phyloP scores from a whole-genome alignment of 148 eudicot genomes.

The Suaeda aralocaspica region DNA sequence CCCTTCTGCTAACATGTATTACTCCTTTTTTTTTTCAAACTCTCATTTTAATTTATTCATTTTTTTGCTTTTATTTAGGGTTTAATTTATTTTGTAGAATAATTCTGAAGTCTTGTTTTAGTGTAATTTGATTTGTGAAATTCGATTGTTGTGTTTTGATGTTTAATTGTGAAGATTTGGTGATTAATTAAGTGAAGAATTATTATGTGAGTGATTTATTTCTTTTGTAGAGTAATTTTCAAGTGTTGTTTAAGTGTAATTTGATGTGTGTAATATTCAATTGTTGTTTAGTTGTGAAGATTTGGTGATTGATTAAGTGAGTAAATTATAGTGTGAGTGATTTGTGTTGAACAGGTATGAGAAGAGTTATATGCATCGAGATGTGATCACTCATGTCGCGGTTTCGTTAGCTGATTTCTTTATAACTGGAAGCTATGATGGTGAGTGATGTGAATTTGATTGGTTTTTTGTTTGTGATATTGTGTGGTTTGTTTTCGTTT shows the following conservation, averaged over 20 bases:
- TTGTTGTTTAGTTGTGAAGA: not conserved
- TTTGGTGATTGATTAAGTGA: not conserved
- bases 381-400: slow-evolving; percentile 95
- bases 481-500: not conserved
- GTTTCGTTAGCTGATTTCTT: slow-evolving; percentile 87
- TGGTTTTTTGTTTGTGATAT: too few species aligned
- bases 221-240: too few species aligned
- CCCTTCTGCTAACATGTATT: slow-evolving; percentile 86
- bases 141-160: too few species aligned
- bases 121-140: too few species aligned
- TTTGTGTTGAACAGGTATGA: slow-evolving; percentile 61
- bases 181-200: too few species aligned
- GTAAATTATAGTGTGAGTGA: not conserved
- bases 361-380: slow-evolving; percentile 98
- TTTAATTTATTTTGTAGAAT: not conserved
- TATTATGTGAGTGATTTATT: too few species aligned
- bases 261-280: not conserved
- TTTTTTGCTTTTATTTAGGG: not conserved
- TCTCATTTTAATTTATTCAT: not conserved
- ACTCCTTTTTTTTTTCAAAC: not conserved
- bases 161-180: too few species aligned
- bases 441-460: too few species aligned
- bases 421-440: slow-evolving; percentile 90
- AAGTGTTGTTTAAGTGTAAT: too few species aligned
- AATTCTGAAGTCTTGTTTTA: too few species aligned